Percentiles rank a stretch among this genome's conserved stretches.
phyloP scores from a whole-genome alignment of 768 basidiomycete species.

The Tremella mesenterica region DNA sequence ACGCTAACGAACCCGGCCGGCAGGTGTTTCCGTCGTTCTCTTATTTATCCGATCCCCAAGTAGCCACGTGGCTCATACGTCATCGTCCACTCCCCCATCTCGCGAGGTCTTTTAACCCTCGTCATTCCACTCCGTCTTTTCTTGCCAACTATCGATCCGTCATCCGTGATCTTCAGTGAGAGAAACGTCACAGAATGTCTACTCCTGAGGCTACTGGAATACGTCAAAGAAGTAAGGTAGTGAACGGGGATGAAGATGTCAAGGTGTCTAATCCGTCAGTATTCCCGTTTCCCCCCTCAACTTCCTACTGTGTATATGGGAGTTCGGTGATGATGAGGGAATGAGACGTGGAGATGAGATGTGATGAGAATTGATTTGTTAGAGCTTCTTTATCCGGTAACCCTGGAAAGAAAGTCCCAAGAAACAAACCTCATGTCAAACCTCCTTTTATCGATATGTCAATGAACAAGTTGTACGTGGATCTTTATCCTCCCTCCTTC shows the following conservation, averaged over 20 bases:
- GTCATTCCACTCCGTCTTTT: no score
- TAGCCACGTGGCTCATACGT: no score
- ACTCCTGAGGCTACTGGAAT: conserved; percentile 27
- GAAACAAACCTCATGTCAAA: conserved; percentile 36
- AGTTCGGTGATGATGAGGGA: not conserved
- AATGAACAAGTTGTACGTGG: conserved; percentile 43
- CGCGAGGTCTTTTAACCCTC: no score
- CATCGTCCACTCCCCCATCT: no score
- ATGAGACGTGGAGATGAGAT: not conserved
- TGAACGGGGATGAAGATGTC: conserved; percentile 4
- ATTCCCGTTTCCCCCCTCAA: not conserved
- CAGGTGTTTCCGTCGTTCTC: no score
- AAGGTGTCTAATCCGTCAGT: conserved; percentile 26
- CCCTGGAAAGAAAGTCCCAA: conserved; percentile 31
- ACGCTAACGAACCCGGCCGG: no score
- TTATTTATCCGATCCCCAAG: no score
- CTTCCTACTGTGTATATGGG: not conserved
- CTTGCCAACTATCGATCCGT: no score
- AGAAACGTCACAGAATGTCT: conserved; percentile 21
- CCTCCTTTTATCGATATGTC: conserved; percentile 38
- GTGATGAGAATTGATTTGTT: not conserved
- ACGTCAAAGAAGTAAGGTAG: conserved; percentile 21
- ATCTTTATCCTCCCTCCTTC: not conserved
- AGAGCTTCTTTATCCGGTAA: conserved; percentile 35
- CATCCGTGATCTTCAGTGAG: no score